Evolutionary conservation across 257 asterid species (phyloP).

Genomic region (Lithospermum erythrorhizon): DNA sequence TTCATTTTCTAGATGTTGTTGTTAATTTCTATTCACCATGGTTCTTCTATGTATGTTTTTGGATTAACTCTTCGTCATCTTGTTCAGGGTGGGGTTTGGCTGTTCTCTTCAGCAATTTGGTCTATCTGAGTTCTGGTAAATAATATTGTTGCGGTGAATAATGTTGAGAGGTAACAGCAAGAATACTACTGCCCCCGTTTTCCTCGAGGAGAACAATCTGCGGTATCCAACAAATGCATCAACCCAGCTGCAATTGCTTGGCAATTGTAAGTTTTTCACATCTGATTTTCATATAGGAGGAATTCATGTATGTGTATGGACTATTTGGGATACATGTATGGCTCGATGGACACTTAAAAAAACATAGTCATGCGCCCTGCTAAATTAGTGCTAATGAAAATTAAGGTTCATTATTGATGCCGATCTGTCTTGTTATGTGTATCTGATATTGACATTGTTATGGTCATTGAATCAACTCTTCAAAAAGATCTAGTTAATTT

Average conservation of each 20-base stretch:
- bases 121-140: slow-evolving; percentile 10
- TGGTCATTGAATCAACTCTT: not conserved
- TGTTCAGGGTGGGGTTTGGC: slow-evolving; percentile 11
- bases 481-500: not conserved
- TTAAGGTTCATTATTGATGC: too few relatives aligned
- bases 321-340: not conserved
- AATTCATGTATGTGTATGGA: not conserved
- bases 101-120: slow-evolving; percentile 7
- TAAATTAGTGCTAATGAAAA: too few relatives aligned
- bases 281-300: not conserved
- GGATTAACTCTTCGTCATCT: not conserved
- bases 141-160: slow-evolving; percentile 4
- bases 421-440: too few relatives aligned
- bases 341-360: not conserved
- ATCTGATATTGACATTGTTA: too few relatives aligned
- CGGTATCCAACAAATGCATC: slow-evolving; percentile 40
- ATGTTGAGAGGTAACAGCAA: slow-evolving; percentile 61
- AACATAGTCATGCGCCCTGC: too few relatives aligned
- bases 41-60: not conserved
- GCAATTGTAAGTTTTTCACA: slow-evolving; percentile 43
- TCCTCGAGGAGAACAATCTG: slow-evolving; percentile 31
- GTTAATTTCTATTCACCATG: too few relatives aligned
- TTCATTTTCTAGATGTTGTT: too few relatives aligned
- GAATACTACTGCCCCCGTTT: slow-evolving; percentile 33
- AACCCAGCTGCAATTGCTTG: slow-evolving; percentile 56